phyloP scores from a whole-genome alignment of 1,139 yeast species.

The Scheffersomyces stambukii region DNA sequence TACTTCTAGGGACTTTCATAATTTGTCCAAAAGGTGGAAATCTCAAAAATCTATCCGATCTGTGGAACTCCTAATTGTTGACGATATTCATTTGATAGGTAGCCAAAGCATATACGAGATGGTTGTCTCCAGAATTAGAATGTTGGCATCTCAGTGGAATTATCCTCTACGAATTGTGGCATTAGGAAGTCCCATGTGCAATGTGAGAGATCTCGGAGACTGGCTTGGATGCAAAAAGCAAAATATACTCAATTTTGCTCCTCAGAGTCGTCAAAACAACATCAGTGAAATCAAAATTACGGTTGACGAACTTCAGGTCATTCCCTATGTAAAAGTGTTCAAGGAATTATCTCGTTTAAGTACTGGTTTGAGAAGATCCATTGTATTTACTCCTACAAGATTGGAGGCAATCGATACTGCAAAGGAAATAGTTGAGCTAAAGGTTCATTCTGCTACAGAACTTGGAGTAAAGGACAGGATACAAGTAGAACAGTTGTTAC shows the following conservation, averaged over 20 bases:
- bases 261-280: slow-evolving; percentile 54
- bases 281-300: slow-evolving; percentile 53
- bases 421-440: slow-evolving; percentile 2
- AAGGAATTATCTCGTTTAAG: slow-evolving; percentile 5
- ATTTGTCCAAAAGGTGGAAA: slow-evolving; percentile 76
- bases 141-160: slow-evolving; percentile 56
- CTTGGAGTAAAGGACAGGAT: too few relatives aligned
- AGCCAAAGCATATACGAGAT: slow-evolving; percentile 63
- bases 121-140: slow-evolving; percentile 64
- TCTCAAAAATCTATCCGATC: slow-evolving; percentile 65
- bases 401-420: slow-evolving; percentile 53
- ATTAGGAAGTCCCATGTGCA: slow-evolving; percentile 64
- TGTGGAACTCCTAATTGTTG: slow-evolving; percentile 66
- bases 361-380: slow-evolving; percentile 12
- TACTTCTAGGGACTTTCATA: slow-evolving; percentile 76
- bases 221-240: slow-evolving; percentile 74
- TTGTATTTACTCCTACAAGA: slow-evolving; percentile 58
- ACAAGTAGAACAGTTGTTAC: slow-evolving; percentile 36
- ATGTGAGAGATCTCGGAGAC: slow-evolving; percentile 73
- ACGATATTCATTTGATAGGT: slow-evolving; percentile 73
- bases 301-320: slow-evolving; percentile 1
- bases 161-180: slow-evolving; percentile 56
- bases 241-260: slow-evolving; percentile 65
- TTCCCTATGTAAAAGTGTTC: slow-evolving; percentile 1
- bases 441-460: too few relatives aligned